A percentile compares a stretch with the other conserved stretches of the same genome.
Conservation (phyloP, 345 rosid genomes). For the Linum lewisii region DNA sequence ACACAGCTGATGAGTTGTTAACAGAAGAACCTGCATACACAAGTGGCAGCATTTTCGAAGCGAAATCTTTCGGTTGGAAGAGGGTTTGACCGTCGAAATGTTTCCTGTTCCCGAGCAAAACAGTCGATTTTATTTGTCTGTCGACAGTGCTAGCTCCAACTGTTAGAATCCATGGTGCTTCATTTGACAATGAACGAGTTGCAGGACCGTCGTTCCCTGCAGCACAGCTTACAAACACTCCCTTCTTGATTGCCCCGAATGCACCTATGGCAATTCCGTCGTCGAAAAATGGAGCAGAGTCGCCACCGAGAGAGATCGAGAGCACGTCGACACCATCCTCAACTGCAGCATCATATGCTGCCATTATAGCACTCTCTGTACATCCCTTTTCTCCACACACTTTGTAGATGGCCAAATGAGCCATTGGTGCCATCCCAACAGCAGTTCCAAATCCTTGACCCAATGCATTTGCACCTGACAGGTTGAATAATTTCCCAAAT, state of each 20-base stretch:
- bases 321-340: conserved; percentile 1
- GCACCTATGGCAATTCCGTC: neutral
- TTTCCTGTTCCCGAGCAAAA: neutral
- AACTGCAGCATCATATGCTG: neutral
- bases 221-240: neutral
- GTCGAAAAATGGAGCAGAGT: neutral
- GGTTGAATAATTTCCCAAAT: too few species aligned
- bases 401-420: conserved; percentile 4
- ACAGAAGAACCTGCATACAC: neutral
- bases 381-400: neutral
- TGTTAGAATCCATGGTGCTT: conserved; percentile 1
- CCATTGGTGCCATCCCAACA: neutral
- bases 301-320: conserved; percentile 1
- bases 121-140: neutral
- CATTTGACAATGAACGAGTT: neutral
- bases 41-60: conserved; percentile 1
- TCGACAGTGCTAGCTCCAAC: conserved; percentile 1
- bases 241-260: neutral
- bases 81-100: neutral
- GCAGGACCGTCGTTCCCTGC: neutral
- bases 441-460: neutral
- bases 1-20: neutral
- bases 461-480: neutral
- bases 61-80: neutral
- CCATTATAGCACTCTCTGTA: neutral